Evolutionary conservation across 1,139 yeast species (phyloP).

Genomic region (Lodderomyces jiufengensis): DNA sequence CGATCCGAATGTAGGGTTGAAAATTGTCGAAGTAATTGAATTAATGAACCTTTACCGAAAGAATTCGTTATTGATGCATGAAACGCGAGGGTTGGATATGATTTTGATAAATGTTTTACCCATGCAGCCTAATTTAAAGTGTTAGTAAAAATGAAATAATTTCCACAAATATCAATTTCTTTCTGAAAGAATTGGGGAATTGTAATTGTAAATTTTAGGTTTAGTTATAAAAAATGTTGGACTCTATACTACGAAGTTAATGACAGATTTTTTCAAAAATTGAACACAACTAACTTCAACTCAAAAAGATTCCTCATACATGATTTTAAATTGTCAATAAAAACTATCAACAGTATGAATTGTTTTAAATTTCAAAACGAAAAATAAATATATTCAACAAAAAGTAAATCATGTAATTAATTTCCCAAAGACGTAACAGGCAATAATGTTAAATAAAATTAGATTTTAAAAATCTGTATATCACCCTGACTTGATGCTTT

Average conservation of each 20-base stretch:
- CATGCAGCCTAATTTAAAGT: conserved; percentile 77
- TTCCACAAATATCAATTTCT: background rate
- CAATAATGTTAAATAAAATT: conserved; percentile 10
- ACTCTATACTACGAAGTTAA: conserved; percentile 69
- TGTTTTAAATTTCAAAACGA: conserved; percentile 46
- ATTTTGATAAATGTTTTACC: conserved; percentile 92
- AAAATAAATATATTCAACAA: conserved; percentile 20
- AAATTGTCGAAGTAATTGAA: conserved; percentile 89
- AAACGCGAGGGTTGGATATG: conserved; percentile 92
- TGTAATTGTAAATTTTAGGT: too few species aligned
- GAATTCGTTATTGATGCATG: conserved; percentile 97
- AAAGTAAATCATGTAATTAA: conserved; percentile 20
- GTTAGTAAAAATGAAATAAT: conserved; percentile 40
- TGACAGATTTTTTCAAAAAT: conserved; percentile 20
- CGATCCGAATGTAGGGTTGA: conserved; percentile 88
- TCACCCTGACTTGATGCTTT: conserved; percentile 76
- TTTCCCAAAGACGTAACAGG: conserved; percentile 20
- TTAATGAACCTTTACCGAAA: conserved; percentile 94
- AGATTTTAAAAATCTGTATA: conserved; percentile 15
- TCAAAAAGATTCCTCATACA: conserved; percentile 51
- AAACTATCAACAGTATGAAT: conserved; percentile 39
- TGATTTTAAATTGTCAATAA: conserved; percentile 26
- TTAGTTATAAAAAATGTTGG: conserved; percentile 59
- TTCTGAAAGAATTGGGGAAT: too few species aligned
- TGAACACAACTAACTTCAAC: conserved; percentile 51